phyloP scores from a whole-genome alignment of 2,329 filamentous ascomycete genomes.

The Claviceps cyperi region DNA sequence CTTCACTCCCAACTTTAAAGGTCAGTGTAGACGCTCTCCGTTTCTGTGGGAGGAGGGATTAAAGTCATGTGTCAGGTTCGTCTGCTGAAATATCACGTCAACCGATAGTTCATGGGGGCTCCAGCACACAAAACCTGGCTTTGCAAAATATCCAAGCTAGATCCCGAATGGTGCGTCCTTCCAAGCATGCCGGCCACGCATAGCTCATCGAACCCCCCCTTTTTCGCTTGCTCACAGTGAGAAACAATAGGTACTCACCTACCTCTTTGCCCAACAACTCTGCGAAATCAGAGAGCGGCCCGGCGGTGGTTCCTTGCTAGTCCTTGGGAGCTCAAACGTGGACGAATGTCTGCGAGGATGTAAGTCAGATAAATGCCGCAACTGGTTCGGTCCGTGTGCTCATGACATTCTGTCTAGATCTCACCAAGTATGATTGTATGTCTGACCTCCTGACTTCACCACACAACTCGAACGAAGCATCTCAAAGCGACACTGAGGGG shows the following conservation, averaged over 20 bases:
- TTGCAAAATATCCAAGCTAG: conserved; percentile 54
- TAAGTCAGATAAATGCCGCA: neutral
- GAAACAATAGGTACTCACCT: neutral
- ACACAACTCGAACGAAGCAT: neutral
- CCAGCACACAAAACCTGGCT: conserved; percentile 43
- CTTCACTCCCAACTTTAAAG: conserved; percentile 35
- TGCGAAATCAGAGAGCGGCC: conserved; percentile 11
- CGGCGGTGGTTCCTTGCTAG: conserved; percentile 13
- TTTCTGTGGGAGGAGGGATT: too few species aligned
- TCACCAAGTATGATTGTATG: conserved; percentile 22
- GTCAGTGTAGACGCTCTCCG: conserved; percentile 29
- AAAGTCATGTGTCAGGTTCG: neutral
- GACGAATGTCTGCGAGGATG: conserved; percentile 11
- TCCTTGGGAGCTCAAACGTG: conserved; percentile 16
- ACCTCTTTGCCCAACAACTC: conserved; percentile 33
- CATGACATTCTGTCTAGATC: conserved; percentile 1
- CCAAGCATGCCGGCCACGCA: neutral
- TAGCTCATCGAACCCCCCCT: neutral
- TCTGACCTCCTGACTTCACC: neutral
- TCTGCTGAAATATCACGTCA: neutral
- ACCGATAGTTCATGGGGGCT: conserved; percentile 36
- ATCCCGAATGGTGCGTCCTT: conserved; percentile 39
- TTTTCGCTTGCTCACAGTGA: neutral
- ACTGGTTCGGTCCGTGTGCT: neutral
- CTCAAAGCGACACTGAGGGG: neutral